Conservation (phyloP, 768 basidiomycete species). For the Butyriboletus loyo region DNA sequence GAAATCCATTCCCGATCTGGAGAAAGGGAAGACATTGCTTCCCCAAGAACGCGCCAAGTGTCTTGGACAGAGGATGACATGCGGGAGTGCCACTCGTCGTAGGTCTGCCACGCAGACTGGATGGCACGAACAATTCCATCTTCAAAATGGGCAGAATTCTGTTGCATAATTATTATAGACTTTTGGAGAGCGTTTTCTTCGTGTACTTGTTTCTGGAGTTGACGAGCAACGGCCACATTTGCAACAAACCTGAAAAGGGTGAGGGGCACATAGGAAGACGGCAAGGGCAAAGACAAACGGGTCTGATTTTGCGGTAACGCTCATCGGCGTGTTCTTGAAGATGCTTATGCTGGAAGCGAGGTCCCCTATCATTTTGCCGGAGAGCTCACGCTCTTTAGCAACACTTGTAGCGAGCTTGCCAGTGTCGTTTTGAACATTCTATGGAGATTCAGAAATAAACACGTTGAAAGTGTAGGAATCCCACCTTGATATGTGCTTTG, state of each 20-base stretch:
- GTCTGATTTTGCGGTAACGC: conserved; percentile 54
- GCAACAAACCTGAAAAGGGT: conserved; percentile 50
- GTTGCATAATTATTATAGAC: conserved; percentile 96
- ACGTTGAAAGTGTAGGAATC: background rate
- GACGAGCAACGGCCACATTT: conserved; percentile 69
- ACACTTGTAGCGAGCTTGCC: conserved; percentile 89
- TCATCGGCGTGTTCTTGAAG: conserved; percentile 94
- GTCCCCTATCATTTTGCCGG: conserved; percentile 81
- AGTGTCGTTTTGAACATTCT: conserved; percentile 95
- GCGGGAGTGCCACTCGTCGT: conserved; percentile 90
- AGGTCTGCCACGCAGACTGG: conserved; percentile 96
- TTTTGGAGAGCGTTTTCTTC: conserved; percentile 99
- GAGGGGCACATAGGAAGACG: background rate
- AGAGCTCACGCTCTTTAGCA: conserved; percentile 86
- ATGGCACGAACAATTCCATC: conserved; percentile 93
- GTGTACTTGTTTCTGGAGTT: conserved; percentile 88
- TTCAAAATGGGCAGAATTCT: conserved; percentile 95
- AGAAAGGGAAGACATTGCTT: conserved; percentile 72
- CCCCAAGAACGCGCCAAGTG: conserved; percentile 67
- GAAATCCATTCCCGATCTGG: conserved; percentile 95
- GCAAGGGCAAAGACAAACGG: background rate
- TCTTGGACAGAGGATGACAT: conserved; percentile 71
- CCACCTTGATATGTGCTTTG: conserved; percentile 94
- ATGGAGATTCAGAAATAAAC: background rate
- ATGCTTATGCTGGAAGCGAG: conserved; percentile 84